Percentiles rank a stretch among this genome's conserved stretches.
Evolutionary conservation across 768 basidiomycete genomes (phyloP).

Genomic region (Mycena kentingensis): DNA sequence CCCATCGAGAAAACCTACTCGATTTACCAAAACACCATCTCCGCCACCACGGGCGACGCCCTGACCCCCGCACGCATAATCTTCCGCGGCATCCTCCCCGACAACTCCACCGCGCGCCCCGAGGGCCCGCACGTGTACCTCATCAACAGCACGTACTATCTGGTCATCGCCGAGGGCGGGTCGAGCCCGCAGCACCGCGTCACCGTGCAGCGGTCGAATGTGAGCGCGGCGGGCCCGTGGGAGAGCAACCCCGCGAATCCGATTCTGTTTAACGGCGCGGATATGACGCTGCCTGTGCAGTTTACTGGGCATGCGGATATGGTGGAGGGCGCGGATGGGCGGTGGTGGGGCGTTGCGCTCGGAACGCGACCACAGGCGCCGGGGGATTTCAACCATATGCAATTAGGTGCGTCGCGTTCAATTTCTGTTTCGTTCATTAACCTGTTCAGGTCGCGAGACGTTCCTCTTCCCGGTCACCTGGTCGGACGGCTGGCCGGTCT

Average conservation of each 20-base stretch:
- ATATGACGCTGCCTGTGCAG: slow-evolving; percentile 38
- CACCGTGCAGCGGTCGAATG: slow-evolving; percentile 42
- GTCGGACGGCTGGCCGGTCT: slow-evolving; percentile 42
- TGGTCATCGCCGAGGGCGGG: slow-evolving; percentile 45
- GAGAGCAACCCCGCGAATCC: slow-evolving; percentile 43
- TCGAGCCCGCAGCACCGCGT: slow-evolving; percentile 36
- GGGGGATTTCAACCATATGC: slow-evolving; percentile 35
- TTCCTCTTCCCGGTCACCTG: slow-evolving; percentile 44
- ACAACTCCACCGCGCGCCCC: slow-evolving; percentile 38
- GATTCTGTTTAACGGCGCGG: slow-evolving; percentile 41
- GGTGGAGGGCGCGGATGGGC: slow-evolving; percentile 36
- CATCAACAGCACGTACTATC: slow-evolving; percentile 41
- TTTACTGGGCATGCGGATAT: slow-evolving; percentile 42
- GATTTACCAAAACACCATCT: slow-evolving; percentile 44
- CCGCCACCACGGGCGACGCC: slow-evolving; percentile 38
- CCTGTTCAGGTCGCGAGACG: slow-evolving; percentile 36
- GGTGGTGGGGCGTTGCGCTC: slow-evolving; percentile 45
- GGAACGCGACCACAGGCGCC: slow-evolving; percentile 38
- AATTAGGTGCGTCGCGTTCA: slow-evolving; percentile 29
- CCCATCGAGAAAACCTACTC: slow-evolving; percentile 44
- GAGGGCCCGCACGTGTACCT: slow-evolving; percentile 45
- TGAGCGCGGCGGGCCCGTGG: slow-evolving; percentile 43
- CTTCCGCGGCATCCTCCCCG: slow-evolving; percentile 39
- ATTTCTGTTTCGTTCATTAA: background rate
- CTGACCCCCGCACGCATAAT: slow-evolving; percentile 39